phyloP scores from a whole-genome alignment of 371 early-diverging fungal species.

The Nematocida ironsii region DNA sequence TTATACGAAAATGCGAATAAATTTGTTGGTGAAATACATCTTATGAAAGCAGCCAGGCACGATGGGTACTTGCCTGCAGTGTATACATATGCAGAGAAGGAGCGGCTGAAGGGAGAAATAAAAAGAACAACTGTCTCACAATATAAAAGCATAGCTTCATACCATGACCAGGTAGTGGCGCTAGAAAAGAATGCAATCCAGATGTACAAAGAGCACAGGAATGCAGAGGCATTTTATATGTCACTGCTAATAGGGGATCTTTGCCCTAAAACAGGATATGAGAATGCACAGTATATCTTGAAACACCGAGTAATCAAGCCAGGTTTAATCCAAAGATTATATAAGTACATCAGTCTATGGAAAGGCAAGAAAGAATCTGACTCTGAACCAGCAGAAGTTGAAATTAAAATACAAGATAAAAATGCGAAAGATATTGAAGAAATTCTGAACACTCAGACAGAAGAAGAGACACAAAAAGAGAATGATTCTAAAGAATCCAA shows the following conservation, averaged over 20 bases:
- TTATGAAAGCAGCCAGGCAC: slow-evolving; percentile 60
- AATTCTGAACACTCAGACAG: too few species aligned
- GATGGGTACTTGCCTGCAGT: slow-evolving; percentile 70
- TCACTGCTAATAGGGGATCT: slow-evolving; percentile 63
- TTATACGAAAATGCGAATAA: slow-evolving; percentile 42
- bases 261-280: slow-evolving; percentile 54
- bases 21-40: slow-evolving; percentile 49
- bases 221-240: slow-evolving; percentile 50
- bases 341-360: too few species aligned
- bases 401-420: not conserved
- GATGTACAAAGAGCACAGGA: slow-evolving; percentile 41
- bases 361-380: not conserved
- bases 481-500: not conserved
- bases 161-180: slow-evolving; percentile 45
- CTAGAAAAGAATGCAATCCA: slow-evolving; percentile 55
- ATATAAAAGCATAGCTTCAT: slow-evolving; percentile 58
- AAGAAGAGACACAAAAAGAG: not conserved
- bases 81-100: slow-evolving; percentile 60
- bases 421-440: too few species aligned
- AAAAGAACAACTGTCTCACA: slow-evolving; percentile 12
- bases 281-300: slow-evolving; percentile 65
- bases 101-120: slow-evolving; percentile 35
- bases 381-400: not conserved
- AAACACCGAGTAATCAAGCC: slow-evolving; percentile 49
- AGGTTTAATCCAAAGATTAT: not conserved